Percentiles rank a stretch among this genome's conserved stretches.
These are phyloP conservation scores for Debaryomycetaceae sp. DNA, from an alignment of 1,139 yeast genomes.

Conservation along the genomic window DNA sequence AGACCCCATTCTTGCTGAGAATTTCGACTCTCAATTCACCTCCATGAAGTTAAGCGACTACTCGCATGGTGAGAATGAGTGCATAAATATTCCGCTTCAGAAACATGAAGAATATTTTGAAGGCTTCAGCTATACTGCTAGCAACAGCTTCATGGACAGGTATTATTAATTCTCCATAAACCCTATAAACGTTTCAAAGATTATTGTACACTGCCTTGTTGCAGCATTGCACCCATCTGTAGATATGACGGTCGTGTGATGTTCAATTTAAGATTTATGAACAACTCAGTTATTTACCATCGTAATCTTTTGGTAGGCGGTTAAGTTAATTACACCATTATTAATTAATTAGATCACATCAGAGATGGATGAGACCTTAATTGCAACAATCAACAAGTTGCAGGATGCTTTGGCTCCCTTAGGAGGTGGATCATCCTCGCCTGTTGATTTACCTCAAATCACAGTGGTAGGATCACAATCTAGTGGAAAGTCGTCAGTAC, in stretches of 20 bases:
- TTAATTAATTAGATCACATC: neutral
- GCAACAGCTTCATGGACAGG: conserved; percentile 22
- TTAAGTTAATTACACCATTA: neutral
- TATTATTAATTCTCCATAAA: conserved; percentile 5
- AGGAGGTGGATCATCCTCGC: conserved; percentile 81
- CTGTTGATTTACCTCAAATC: conserved; percentile 91
- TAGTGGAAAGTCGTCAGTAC: conserved; percentile 88
- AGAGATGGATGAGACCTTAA: conserved; percentile 83
- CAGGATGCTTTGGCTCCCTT: conserved; percentile 94
- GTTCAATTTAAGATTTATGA: neutral
- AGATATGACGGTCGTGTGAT: neutral
- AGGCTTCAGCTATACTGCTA: conserved; percentile 31
- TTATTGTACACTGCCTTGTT: neutral
- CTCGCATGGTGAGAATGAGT: conserved; percentile 11
- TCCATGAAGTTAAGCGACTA: conserved; percentile 21
- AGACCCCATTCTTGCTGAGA: conserved; percentile 33
- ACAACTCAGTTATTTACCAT: neutral
- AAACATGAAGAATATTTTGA: conserved; percentile 12
- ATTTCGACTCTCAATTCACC: conserved; percentile 30
- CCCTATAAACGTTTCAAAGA: too few species aligned
- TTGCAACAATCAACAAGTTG: conserved; percentile 85
- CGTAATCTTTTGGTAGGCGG: neutral
- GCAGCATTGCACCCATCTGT: neutral
- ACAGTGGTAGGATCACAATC: conserved; percentile 97
- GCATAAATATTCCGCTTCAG: conserved; percentile 8